phyloP scores from a whole-genome alignment of 495 filamentous ascomycete genomes.

The Tuber brumale region DNA sequence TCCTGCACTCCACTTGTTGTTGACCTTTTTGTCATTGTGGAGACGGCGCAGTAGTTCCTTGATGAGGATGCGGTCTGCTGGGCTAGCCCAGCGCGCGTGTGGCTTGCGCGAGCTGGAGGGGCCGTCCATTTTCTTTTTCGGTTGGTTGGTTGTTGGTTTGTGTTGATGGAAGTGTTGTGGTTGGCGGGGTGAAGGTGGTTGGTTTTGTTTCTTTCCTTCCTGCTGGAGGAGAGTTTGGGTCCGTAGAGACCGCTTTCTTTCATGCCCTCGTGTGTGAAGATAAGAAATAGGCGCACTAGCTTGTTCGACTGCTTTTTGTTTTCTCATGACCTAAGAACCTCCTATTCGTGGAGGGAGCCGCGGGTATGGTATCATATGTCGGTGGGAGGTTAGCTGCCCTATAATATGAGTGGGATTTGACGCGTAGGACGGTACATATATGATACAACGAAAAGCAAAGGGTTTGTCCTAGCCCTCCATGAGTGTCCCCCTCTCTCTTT shows the following conservation, averaged over 20 bases:
- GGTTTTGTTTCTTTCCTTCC: neutral
- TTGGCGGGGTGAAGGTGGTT: neutral
- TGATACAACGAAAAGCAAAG: neutral
- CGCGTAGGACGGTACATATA: neutral
- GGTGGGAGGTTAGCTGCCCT: neutral
- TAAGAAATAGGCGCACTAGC: neutral
- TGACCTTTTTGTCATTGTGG: neutral
- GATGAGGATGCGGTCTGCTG: neutral
- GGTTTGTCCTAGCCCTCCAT: neutral
- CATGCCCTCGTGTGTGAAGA: neutral
- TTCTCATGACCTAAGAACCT: neutral
- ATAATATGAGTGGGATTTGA: neutral
- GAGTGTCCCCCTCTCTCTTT: neutral
- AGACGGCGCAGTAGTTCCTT: neutral
- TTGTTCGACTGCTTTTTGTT: neutral
- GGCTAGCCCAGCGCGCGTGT: neutral
- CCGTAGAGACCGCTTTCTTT: accelerated
- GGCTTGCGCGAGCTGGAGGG: neutral
- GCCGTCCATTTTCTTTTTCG: neutral
- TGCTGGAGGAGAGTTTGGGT: neutral
- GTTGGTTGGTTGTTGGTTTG: neutral
- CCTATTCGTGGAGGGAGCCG: neutral
- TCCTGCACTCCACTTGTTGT: neutral
- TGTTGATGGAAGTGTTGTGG: neutral
- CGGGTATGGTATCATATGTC: neutral